Base-by-base conservation (phyloP, 2,329 filamentous ascomycete genomes). In the Ceratocystis variospora region DNA sequence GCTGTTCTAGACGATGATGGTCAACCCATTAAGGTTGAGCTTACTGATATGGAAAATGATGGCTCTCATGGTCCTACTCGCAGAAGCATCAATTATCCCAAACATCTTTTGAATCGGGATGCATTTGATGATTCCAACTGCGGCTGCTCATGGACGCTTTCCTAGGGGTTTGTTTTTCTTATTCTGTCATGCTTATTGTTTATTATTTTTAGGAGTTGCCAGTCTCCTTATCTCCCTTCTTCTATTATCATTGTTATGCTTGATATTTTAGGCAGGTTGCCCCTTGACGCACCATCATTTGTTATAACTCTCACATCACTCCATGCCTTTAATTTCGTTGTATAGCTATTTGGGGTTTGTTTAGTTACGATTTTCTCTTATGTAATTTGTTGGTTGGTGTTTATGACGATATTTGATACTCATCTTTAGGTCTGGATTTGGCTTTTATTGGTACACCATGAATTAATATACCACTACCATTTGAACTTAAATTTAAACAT, bases 11-110 rank as follows among this genome's bases (percentile, higher is more conserved):
- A 79, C 57, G 70, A 69, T 0, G 70, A 77, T 10, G 78, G 77
- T 8, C 72, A 78, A 1, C 72, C 72, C 1, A 71, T 83, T 15
- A 72, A 76, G 33, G 72, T 84, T 4, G 71, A 71, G 5, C 80
- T 84, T 61, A 68, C 73, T 12, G 81, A 83, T 71, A 71, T 73
- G 53, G 62, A 28, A 8, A 8, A 44, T 17, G 17, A 45, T 15
- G 28, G 55, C 28, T 59, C 55, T 25, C 55, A 59, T 37, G 55
- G 55, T 17, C 55, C 55, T n/a, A 31, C 31, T 17, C 55, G 55
- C 55, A 59, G 55, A n/a, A 19, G 55, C 28, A 59, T 19, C 15
- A 41, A 64, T 25, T 41, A 33, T 44, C 22, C 33, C 5, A 45
- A 41, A n/a, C 10, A 15, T 7, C 44, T 65, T 37, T 59, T 48